A percentile compares a stretch with the other conserved stretches of the same genome.
phyloP scores from a whole-genome alignment of 192 early-diverging fungal genomes.

The Obelidium mucronatum region DNA sequence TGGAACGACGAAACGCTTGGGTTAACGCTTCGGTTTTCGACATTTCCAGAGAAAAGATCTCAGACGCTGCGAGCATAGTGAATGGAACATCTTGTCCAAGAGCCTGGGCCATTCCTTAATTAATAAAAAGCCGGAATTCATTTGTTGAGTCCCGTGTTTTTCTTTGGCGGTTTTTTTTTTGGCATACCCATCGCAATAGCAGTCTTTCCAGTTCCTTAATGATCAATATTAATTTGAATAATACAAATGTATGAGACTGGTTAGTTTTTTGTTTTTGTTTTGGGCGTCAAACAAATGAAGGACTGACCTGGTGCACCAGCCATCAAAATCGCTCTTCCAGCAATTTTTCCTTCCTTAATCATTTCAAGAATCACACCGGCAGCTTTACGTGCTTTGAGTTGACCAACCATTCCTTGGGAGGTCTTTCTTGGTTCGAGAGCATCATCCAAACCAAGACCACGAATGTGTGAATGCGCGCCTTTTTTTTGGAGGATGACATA shows the following conservation, averaged over 20 bases:
- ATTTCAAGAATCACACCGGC: slow-evolving; percentile 96
- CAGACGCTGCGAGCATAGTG: slow-evolving; percentile 96
- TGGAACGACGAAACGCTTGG: slow-evolving; percentile 96
- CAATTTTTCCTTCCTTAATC: slow-evolving; percentile 98
- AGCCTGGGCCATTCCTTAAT: slow-evolving; percentile 87
- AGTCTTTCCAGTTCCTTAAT: slow-evolving; percentile 92
- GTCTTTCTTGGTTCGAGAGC: slow-evolving; percentile 84
- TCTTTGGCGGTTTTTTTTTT: no score
- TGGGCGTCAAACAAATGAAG: no score
- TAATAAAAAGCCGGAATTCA: no score
- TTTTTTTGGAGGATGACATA: no score
- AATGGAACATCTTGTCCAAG: slow-evolving; percentile 96
- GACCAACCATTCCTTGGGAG: slow-evolving; percentile 98
- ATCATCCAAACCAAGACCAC: slow-evolving; percentile 95
- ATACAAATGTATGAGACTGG: no score
- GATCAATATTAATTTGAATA: background rate
- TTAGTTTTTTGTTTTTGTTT: no score
- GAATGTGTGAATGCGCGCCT: slow-evolving; percentile 98
- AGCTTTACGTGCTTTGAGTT: slow-evolving; percentile 91
- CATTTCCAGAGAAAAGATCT: slow-evolving; percentile 99
- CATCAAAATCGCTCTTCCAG: slow-evolving; percentile 96
- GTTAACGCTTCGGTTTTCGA: slow-evolving; percentile 97
- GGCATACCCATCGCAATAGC: slow-evolving; percentile 96
- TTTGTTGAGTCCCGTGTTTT: background rate
- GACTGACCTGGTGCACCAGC: slow-evolving; percentile 83